phyloP scores from a whole-genome alignment of 371 early-diverging fungal species.

The Mortierella sp. region DNA sequence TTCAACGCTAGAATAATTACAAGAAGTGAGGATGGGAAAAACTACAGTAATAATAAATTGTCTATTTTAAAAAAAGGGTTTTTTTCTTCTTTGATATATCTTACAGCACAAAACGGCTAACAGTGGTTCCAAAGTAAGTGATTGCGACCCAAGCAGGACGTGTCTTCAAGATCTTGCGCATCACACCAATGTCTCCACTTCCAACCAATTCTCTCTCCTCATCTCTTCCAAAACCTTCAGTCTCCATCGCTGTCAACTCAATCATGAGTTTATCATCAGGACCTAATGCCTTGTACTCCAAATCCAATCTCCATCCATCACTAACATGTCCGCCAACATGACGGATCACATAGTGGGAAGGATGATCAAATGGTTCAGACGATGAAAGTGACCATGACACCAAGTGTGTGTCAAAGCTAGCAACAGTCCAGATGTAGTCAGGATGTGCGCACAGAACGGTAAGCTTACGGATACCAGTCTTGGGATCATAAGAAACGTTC shows the following conservation, averaged over 20 bases:
- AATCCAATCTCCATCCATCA: slow-evolving; percentile 71
- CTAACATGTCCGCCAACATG: slow-evolving; percentile 74
- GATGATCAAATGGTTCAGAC: slow-evolving; percentile 56
- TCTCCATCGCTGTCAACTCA: slow-evolving; percentile 68
- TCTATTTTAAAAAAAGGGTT: slow-evolving; percentile 56
- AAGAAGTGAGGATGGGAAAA: too few relatives aligned
- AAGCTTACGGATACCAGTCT: slow-evolving; percentile 65
- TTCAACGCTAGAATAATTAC: too few relatives aligned
- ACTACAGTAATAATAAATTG: not conserved
- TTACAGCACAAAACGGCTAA: slow-evolving; percentile 44
- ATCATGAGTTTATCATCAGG: slow-evolving; percentile 61
- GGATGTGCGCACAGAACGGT: slow-evolving; percentile 68
- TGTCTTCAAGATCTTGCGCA: slow-evolving; percentile 62
- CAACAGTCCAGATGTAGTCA: slow-evolving; percentile 75
- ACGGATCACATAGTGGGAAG: slow-evolving; percentile 70
- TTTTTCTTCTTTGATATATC: not conserved
- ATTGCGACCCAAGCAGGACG: slow-evolving; percentile 74
- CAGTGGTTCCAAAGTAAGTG: slow-evolving; percentile 70
- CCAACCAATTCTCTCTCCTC: slow-evolving; percentile 67
- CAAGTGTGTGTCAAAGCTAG: slow-evolving; percentile 73
- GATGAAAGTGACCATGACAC: slow-evolving; percentile 73
- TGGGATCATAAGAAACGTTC: slow-evolving; percentile 64
- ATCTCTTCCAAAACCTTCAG: slow-evolving; percentile 64
- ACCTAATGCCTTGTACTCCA: slow-evolving; percentile 59
- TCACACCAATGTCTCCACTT: slow-evolving; percentile 63